A percentile compares a stretch with the other conserved stretches of the same genome.
Conservation (phyloP, 164 flowering plant species). For the Liquidambar formosana region DNA sequence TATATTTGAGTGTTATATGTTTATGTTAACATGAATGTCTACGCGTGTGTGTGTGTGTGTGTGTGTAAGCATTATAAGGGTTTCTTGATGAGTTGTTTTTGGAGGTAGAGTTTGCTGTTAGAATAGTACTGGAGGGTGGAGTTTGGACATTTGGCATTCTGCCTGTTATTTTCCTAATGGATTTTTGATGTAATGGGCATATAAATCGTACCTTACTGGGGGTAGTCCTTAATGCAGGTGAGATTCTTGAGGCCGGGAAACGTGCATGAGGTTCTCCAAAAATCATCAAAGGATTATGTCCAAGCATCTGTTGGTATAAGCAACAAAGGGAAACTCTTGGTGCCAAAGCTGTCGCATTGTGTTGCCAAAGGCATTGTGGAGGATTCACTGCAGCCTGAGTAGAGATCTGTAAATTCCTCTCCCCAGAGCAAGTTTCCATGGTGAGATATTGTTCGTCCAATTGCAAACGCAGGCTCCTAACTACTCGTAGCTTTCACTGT, state of each 20-base stretch:
- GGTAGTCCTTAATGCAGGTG: too few species aligned
- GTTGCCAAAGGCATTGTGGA: constrained; percentile 40
- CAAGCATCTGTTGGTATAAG: constrained; percentile 47
- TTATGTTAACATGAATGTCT: too few species aligned
- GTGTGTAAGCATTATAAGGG: too few species aligned
- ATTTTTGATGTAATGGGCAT: too few species aligned
- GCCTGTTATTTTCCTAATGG: too few species aligned
- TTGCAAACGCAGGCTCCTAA: constrained; percentile 31
- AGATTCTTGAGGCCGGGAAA: constrained; percentile 38
- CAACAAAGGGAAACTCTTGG: constrained; percentile 37
- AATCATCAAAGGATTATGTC: constrained; percentile 42
- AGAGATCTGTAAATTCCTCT: constrained; percentile 44
- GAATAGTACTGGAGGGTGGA: too few species aligned
- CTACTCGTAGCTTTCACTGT: constrained; percentile 35
- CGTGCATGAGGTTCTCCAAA: constrained; percentile 30
- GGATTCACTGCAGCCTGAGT: constrained; percentile 35
- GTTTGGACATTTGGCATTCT: too few species aligned
- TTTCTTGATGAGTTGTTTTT: too few species aligned
- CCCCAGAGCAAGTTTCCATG: constrained; percentile 41
- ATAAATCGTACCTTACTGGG: too few species aligned
- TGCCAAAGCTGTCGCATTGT: constrained; percentile 42
- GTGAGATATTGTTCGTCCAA: constrained; percentile 29
- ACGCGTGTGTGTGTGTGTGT: too few species aligned
- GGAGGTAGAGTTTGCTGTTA: too few species aligned
- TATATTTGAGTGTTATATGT: too few species aligned